Percentiles rank a stretch among this genome's conserved stretches.
phyloP scores from a whole-genome alignment of 441 rosid genomes.

The Mallotus japonicus region DNA sequence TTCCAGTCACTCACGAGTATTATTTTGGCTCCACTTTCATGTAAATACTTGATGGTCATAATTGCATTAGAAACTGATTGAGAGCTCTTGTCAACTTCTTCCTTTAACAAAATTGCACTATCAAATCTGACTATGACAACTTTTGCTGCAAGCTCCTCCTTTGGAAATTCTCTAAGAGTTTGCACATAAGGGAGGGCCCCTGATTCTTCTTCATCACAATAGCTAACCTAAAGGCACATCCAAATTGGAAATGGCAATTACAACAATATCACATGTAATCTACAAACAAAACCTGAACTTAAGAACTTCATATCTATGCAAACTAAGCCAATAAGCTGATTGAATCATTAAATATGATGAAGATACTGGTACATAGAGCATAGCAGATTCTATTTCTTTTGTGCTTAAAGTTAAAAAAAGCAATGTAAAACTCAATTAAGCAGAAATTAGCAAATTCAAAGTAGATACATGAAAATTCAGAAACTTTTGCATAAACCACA shows the following conservation, averaged over 20 bases:
- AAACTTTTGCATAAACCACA: neutral
- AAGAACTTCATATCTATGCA: slow-evolving; percentile 2
- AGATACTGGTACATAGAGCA: neutral
- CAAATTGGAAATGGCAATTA: slow-evolving; percentile 12
- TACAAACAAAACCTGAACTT: slow-evolving; percentile 2
- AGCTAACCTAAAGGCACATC: slow-evolving; percentile 33
- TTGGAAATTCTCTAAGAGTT: slow-evolving; percentile 54
- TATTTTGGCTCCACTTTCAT: slow-evolving; percentile 51
- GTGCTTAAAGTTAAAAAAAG: neutral
- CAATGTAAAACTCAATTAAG: neutral
- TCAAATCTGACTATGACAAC: slow-evolving; percentile 77
- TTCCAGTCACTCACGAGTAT: slow-evolving; percentile 57
- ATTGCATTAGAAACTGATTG: slow-evolving; percentile 37
- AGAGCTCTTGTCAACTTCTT: slow-evolving; percentile 37
- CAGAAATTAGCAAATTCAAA: slow-evolving; percentile 2
- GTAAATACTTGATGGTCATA: slow-evolving; percentile 48
- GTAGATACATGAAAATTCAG: neutral
- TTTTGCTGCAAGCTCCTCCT: slow-evolving; percentile 52
- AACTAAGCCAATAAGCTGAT: slow-evolving; percentile 2
- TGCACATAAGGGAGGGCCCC: slow-evolving; percentile 51
- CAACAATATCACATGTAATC: slow-evolving; percentile 16
- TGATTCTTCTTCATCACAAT: slow-evolving; percentile 30
- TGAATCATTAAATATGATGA: neutral
- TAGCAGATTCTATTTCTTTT: neutral
- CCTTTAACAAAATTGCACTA: slow-evolving; percentile 41